Evolutionary conservation across 306 rosid species (phyloP).

Genomic region (Delonix regia): DNA sequence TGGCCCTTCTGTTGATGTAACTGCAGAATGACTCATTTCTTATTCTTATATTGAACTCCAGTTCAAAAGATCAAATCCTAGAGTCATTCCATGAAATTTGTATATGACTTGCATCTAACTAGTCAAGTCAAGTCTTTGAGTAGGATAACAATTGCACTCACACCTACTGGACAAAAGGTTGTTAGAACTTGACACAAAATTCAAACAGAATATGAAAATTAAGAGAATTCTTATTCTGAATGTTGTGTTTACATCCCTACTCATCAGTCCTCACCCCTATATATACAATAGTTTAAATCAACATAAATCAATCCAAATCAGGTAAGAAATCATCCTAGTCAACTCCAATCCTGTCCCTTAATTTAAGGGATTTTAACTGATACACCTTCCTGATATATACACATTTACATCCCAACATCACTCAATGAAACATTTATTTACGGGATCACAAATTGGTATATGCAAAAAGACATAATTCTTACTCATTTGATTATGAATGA

Average conservation of each 20-base stretch:
- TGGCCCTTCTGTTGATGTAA: constrained; percentile 8
- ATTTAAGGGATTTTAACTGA: too few species aligned
- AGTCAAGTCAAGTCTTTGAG: constrained; percentile 2
- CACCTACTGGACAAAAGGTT: constrained; percentile 10
- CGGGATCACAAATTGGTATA: constrained; percentile 3
- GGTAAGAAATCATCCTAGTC: too few species aligned
- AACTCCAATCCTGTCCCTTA: too few species aligned
- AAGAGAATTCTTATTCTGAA: too few species aligned
- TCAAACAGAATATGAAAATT: too few species aligned
- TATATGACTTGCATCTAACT: constrained; percentile 23
- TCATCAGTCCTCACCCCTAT: too few species aligned
- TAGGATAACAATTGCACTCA: constrained; percentile 24
- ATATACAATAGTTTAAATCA: too few species aligned
- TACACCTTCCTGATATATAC: too few species aligned
- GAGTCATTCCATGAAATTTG: constrained; percentile 13
- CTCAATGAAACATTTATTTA: neutral
- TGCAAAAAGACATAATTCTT: neutral
- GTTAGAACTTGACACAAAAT: too few species aligned
- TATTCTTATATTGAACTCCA: constrained; percentile 10
- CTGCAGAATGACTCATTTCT: constrained; percentile 28
- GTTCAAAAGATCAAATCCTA: constrained; percentile 28
- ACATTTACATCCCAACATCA: too few species aligned
- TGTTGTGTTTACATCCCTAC: too few species aligned
- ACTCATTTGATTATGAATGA: constrained; percentile 8
- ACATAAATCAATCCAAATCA: too few species aligned